These are phyloP conservation scores for Pistacia integerrima DNA, from an alignment of 345 rosid genomes.

Conservation along the genomic window DNA sequence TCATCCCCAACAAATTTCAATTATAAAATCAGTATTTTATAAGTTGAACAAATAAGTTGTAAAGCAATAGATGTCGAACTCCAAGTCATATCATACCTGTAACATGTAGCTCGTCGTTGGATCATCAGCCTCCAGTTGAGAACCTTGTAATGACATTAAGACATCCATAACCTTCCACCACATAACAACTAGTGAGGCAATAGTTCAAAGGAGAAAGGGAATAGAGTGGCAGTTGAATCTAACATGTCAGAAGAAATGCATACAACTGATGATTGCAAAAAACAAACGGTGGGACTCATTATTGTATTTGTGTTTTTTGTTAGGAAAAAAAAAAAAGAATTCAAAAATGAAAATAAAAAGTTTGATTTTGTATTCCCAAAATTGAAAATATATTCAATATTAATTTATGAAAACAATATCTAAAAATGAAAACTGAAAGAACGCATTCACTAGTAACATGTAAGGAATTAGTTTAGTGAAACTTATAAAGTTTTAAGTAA, in stretches of 20 bases:
- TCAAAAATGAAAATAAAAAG: no score
- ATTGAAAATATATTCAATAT: no score
- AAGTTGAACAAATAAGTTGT: not conserved
- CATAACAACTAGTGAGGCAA: conserved; percentile 18
- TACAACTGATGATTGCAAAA: conserved; percentile 1
- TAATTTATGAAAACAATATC: no score
- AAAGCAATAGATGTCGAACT: not conserved
- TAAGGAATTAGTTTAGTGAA: no score
- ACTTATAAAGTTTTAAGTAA: no score
- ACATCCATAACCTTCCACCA: conserved; percentile 68
- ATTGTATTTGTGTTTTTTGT: no score
- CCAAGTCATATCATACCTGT: conserved; percentile 43
- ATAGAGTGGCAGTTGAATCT: not conserved
- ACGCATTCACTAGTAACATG: no score
- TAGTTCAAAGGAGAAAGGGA: not conserved
- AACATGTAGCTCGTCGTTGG: conserved; percentile 84
- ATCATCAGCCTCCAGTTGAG: conserved; percentile 68
- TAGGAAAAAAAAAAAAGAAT: no score
- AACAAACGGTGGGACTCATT: no score
- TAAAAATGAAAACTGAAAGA: no score
- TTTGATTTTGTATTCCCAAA: no score
- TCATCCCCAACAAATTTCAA: not conserved
- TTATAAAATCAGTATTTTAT: not conserved
- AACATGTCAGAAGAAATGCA: not conserved
- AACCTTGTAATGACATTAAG: conserved; percentile 70